A percentile compares a stretch with the other conserved stretches of the same genome.
Evolutionary conservation across 2,329 filamentous ascomycete genomes (phyloP).

Genomic region (Fusarium xyrophilum): DNA sequence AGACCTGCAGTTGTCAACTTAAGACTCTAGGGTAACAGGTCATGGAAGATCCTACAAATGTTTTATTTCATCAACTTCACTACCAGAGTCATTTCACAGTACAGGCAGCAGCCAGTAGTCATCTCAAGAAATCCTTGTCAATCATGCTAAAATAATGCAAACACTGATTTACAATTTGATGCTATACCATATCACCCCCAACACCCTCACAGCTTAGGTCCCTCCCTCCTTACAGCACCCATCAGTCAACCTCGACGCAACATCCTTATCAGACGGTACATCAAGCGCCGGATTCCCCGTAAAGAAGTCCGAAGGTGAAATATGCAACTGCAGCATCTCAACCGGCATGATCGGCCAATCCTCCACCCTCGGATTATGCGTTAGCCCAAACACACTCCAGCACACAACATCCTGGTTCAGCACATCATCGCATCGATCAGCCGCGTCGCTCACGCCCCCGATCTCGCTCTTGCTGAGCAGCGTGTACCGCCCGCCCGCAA

Average conservation of each 20-base stretch:
- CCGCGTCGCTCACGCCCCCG: constrained; percentile 5
- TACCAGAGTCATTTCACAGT: background rate
- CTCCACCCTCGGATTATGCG: constrained; percentile 6
- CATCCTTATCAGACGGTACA: constrained; percentile 6
- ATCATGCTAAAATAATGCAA: background rate
- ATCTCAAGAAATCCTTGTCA: background rate
- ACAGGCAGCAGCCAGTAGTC: background rate
- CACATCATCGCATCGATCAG: constrained; percentile 9
- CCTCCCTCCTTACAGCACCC: constrained; percentile 11
- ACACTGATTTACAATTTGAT: background rate
- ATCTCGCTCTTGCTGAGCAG: constrained; percentile 24
- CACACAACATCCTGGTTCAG: constrained; percentile 13
- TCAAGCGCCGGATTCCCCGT: constrained; percentile 9
- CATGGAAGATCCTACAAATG: accelerated
- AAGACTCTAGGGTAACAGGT: background rate
- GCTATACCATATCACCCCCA: background rate
- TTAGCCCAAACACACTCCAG: constrained; percentile 14
- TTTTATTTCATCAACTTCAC: accelerated
- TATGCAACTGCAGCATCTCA: constrained; percentile 16
- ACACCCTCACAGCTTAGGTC: background rate
- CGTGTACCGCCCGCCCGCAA: constrained; percentile 53
- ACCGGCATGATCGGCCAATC: constrained; percentile 17
- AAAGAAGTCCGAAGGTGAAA: constrained; percentile 8
- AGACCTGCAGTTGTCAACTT: background rate
- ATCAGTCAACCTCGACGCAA: constrained; percentile 4